Percentiles rank a stretch among this genome's conserved stretches.
Evolutionary conservation across 805 yeast genomes (phyloP).

Genomic region (Debaryomyces hansenii): DNA sequence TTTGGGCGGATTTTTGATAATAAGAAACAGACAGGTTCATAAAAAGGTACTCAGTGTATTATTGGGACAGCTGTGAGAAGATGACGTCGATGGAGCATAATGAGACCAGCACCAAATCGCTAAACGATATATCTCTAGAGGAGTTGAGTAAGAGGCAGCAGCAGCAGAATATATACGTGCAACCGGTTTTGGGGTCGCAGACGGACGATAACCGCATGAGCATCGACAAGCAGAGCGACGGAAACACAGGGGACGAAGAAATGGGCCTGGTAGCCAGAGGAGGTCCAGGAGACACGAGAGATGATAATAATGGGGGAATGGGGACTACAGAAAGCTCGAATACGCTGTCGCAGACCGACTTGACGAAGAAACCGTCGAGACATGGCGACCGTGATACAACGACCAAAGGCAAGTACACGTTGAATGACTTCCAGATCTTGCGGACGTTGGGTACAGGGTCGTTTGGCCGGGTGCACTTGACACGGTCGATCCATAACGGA

Average conservation of each 20-base stretch:
- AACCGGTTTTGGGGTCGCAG: conserved; percentile 15
- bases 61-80: too few relatives aligned
- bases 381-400: conserved; percentile 31
- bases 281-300: not conserved
- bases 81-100: conserved; percentile 28
- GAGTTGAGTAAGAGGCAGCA: conserved; percentile 28
- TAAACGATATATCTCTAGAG: conserved; percentile 27
- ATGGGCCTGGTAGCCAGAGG: not conserved
- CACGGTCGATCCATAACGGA: conserved; percentile 57
- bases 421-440: conserved; percentile 55
- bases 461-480: conserved; percentile 61
- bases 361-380: conserved; percentile 8
- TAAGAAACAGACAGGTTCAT: too few relatives aligned
- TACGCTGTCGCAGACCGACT: not conserved
- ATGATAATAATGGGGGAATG: not conserved
- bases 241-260: not conserved
- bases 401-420: conserved; percentile 58
- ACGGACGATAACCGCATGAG: not conserved
- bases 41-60: too few relatives aligned
- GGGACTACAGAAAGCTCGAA: not conserved
- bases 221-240: not conserved
- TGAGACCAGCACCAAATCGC: conserved; percentile 20
- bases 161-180: conserved; percentile 26
- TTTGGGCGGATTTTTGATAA: too few relatives aligned
- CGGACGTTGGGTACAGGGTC: conserved; percentile 63